Percentiles rank a stretch among this genome's conserved stretches.
phyloP scores from a whole-genome alignment of 306 rosid species.

The Delonix regia region DNA sequence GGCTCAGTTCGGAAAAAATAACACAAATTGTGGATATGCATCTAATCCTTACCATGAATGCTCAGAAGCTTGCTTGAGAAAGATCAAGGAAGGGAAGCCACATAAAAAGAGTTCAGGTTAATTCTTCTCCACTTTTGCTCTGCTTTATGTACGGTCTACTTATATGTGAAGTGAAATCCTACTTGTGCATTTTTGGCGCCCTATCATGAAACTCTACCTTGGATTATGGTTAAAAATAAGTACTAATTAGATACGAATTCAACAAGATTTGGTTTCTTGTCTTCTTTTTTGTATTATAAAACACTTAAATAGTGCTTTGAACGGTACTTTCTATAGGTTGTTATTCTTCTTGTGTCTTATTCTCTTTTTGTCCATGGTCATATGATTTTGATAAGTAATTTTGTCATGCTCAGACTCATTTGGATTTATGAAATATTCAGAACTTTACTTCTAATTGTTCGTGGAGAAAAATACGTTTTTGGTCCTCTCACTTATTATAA shows the following conservation, averaged over 20 bases:
- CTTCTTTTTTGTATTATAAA: not conserved
- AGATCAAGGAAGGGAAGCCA: conserved; percentile 65
- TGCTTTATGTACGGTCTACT: not conserved
- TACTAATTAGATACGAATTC: not conserved
- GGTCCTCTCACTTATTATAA: too few species aligned
- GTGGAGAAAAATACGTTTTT: too few species aligned
- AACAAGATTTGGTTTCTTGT: not conserved
- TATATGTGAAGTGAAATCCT: conserved; percentile 7
- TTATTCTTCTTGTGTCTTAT: conserved; percentile 3
- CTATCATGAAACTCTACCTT: not conserved
- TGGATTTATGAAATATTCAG: conserved; percentile 10
- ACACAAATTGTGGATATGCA: conserved; percentile 63
- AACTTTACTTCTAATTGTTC: conserved; percentile 13
- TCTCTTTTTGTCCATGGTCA: not conserved
- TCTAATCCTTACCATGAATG: conserved; percentile 94
- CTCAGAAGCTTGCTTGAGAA: conserved; percentile 63
- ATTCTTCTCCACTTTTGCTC: conserved; percentile 13
- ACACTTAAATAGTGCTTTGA: conserved; percentile 5
- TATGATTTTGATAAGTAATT: not conserved
- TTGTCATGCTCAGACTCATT: conserved; percentile 6
- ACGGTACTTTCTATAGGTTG: not conserved
- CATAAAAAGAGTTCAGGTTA: conserved; percentile 63
- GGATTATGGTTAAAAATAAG: conserved; percentile 10
- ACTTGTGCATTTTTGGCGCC: not conserved
- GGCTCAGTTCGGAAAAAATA: conserved; percentile 62